Base-by-base conservation (phyloP, 2,329 filamentous ascomycete species). In the Ophiostoma ulmi region DNA sequence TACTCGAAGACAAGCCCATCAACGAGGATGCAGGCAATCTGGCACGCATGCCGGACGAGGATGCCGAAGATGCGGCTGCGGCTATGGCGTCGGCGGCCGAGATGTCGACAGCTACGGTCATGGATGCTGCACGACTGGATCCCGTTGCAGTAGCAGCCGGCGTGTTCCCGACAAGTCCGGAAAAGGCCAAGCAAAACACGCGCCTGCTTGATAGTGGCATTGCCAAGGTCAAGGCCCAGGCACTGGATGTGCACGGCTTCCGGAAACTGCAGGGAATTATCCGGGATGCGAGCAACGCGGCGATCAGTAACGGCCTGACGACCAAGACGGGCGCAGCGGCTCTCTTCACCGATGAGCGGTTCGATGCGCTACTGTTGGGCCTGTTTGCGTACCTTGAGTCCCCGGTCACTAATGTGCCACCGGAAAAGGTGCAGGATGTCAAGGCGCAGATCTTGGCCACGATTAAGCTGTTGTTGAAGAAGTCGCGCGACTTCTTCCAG, bases 211-310 rank as follows among this genome's bases (percentile, higher is more conserved):
- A 90, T 41, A 93, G 91, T 75, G 91, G 90, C 68, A 91, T 94
- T 74, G 83, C 88, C 69, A 90, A 91, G 73, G 89, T 94, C 75
- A 88, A 88, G 74, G 84, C 86, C 39, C 87, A 88, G 75, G 87
- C 87, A 0, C 85, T 94, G n/a, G 91, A 94, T 76, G 90, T 91
- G 3, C 91, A 93, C 76, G 91, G 91, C 71, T 93, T 94, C 83
- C 87, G 91, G 69, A 91, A 91, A 76, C 82, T 94, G 67, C 91
- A 94, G 78, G 89, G 89, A 55, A 85, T 93, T 74, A 85, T 93
- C 72, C 88, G 90, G 73, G 89, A 91, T 72, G 71, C 71, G 10
- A 68, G 68, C 66, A 72, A 58, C 67, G 35, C 66, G 26, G 69
- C 61, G 4, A 69, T 71, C 1, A 66, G 52, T 44, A 69, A 63